Evolutionary conservation across 208 protist species (phyloP).

Genomic region (Perkinsela sp.): DNA sequence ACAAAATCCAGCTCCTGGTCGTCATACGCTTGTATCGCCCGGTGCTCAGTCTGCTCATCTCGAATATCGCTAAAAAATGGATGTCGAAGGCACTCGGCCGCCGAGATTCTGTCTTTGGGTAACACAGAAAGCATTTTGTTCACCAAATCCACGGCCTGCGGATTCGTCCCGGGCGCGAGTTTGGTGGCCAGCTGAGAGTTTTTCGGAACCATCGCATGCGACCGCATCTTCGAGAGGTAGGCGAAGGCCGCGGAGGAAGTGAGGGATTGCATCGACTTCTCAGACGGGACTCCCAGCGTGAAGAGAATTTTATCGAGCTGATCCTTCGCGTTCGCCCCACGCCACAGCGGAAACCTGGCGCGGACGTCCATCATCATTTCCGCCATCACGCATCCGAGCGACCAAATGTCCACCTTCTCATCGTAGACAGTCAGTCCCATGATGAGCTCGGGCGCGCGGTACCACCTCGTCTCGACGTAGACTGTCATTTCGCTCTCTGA

Average conservation of each 20-base stretch:
- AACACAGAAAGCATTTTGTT: constrained; percentile 1
- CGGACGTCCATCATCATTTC: constrained; percentile 65
- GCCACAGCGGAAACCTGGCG: constrained; percentile 2
- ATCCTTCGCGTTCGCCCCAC: constrained; percentile 7
- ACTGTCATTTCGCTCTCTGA: constrained; percentile 49
- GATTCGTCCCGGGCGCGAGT: neutral
- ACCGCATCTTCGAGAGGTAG: neutral
- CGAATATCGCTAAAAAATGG: constrained; percentile 1
- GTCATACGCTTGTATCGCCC: neutral
- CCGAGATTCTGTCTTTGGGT: neutral
- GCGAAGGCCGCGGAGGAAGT: neutral
- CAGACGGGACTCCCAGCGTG: constrained; percentile 2
- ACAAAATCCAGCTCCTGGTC: neutral
- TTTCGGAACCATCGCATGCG: neutral
- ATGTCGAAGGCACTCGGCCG: neutral
- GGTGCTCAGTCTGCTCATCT: neutral
- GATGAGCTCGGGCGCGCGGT: constrained; percentile 91
- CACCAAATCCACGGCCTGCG: neutral
- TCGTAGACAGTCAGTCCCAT: constrained; percentile 58
- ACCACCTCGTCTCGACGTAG: constrained; percentile 89
- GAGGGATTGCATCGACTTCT: neutral
- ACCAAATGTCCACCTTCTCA: constrained; percentile 78
- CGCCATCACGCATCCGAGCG: constrained; percentile 73
- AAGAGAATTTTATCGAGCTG: constrained; percentile 9
- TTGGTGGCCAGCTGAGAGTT: neutral